phyloP scores from a whole-genome alignment of 2,329 filamentous ascomycete species.

The Alternaria sp. region DNA sequence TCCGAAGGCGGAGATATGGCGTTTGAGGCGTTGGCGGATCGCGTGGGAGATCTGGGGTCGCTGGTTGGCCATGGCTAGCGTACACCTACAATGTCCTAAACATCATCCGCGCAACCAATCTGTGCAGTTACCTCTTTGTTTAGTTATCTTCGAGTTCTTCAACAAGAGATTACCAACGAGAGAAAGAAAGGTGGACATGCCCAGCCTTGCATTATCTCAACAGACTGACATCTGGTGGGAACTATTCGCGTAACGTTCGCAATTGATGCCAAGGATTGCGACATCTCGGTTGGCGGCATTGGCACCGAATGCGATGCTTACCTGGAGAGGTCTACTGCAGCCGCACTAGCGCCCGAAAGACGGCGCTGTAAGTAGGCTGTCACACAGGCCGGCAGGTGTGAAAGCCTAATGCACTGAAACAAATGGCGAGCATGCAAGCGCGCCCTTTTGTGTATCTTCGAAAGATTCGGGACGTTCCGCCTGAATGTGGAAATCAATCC shows the following conservation, averaged over 20 bases:
- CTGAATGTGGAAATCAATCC: background rate
- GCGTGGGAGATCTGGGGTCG: conserved; percentile 1
- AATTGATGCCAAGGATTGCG: conserved; percentile 16
- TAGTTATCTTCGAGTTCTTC: background rate
- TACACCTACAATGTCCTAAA: background rate
- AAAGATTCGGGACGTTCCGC: background rate
- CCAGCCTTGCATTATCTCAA: background rate
- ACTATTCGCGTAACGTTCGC: conserved; percentile 2
- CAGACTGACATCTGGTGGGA: background rate
- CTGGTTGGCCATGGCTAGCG: conserved; percentile 5
- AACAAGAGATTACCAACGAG: background rate
- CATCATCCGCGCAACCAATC: background rate
- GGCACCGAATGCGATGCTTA: conserved; percentile 5
- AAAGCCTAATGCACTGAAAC: background rate
- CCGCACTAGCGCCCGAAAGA: conserved; percentile 1
- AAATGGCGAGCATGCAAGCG: background rate
- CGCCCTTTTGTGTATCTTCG: background rate
- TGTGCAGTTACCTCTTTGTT: background rate
- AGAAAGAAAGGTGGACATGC: background rate
- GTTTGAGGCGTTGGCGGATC: conserved; percentile 2
- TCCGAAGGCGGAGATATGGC: conserved; percentile 17
- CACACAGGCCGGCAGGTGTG: background rate
- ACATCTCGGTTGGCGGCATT: conserved; percentile 15
- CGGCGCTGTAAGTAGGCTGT: background rate
- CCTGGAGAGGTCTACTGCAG: conserved; percentile 1